Percentiles rank a stretch among this genome's conserved stretches.
Conservation (phyloP, 163 green algal genomes). For the Botryococcus braunii region DNA sequence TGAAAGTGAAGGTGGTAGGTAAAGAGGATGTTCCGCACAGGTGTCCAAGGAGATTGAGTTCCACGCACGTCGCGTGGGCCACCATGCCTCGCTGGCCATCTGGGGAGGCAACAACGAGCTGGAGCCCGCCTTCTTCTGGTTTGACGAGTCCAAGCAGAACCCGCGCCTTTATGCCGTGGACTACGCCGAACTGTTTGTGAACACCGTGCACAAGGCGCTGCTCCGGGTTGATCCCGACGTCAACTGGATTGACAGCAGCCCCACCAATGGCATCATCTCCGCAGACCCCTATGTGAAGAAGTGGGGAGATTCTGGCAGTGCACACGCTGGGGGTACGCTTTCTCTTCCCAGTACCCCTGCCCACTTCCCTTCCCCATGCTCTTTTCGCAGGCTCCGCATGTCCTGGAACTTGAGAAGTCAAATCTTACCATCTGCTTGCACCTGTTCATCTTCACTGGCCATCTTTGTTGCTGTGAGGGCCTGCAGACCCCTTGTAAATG, state of each 20-base stretch:
- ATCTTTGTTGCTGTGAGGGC: no score
- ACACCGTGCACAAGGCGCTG: constrained; percentile 28
- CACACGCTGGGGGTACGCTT: no score
- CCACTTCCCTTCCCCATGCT: no score
- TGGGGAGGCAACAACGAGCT: constrained; percentile 66
- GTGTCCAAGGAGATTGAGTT: constrained; percentile 31
- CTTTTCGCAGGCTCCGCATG: no score
- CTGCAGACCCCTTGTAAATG: no score
- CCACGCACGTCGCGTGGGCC: constrained; percentile 27
- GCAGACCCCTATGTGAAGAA: constrained; percentile 30
- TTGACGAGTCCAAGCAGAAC: constrained; percentile 4
- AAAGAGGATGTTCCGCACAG: no score
- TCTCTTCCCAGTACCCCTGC: no score
- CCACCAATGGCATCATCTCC: constrained; percentile 31
- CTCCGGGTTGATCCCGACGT: constrained; percentile 10
- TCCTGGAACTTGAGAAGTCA: no score
- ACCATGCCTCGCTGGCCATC: constrained; percentile 41
- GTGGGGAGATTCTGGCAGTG: no score
- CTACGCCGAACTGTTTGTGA: constrained; percentile 33
- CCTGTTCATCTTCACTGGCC: no score
- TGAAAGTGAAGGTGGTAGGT: no score
- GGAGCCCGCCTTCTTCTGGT: constrained; percentile 16
- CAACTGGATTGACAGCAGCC: constrained; percentile 35
- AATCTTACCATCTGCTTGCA: no score
- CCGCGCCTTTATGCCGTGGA: constrained; percentile 26